Evolutionary conservation across 495 filamentous ascomycete genomes (phyloP).

Genomic region (Tirmania nivea): DNA sequence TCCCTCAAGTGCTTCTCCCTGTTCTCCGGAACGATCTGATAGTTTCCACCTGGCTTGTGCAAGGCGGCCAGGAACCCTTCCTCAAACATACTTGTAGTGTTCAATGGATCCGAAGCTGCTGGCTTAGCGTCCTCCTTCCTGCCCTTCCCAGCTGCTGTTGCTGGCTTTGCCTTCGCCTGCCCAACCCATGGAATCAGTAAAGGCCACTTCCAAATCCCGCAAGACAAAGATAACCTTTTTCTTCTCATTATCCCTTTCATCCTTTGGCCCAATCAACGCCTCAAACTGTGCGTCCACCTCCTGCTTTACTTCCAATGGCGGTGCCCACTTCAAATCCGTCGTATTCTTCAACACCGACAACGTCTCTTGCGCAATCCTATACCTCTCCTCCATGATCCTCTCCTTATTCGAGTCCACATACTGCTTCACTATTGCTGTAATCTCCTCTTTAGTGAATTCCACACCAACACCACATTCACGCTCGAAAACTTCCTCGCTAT

Average conservation of each 20-base stretch:
- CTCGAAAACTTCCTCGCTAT: slow-evolving; percentile 12
- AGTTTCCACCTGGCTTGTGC: slow-evolving; percentile 18
- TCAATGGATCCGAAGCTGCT: slow-evolving; percentile 5
- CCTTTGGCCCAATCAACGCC: slow-evolving; percentile 15
- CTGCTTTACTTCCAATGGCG: slow-evolving; percentile 15
- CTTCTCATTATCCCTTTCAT: slow-evolving; percentile 15
- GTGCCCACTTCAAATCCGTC: slow-evolving; percentile 16
- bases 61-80: slow-evolving; percentile 16
- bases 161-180: neutral
- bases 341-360: slow-evolving; percentile 12
- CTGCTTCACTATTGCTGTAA: slow-evolving; percentile 5
- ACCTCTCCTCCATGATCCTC: slow-evolving; percentile 14
- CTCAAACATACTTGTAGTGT: slow-evolving; percentile 12
- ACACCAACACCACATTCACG: slow-evolving; percentile 18
- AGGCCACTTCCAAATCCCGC: too few relatives aligned
- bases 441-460: slow-evolving; percentile 10
- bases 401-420: slow-evolving; percentile 9
- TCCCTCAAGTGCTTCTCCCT: slow-evolving; percentile 15
- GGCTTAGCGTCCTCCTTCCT: slow-evolving; percentile 3
- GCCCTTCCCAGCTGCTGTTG: neutral
- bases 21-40: slow-evolving; percentile 12
- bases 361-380: slow-evolving; percentile 10
- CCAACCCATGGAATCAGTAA: too few relatives aligned
- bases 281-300: slow-evolving; percentile 12
- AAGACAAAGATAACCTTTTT: slow-evolving; percentile 4